Base-by-base conservation (phyloP, 2,329 filamentous ascomycete genomes). In the Diaporthe sp. region DNA sequence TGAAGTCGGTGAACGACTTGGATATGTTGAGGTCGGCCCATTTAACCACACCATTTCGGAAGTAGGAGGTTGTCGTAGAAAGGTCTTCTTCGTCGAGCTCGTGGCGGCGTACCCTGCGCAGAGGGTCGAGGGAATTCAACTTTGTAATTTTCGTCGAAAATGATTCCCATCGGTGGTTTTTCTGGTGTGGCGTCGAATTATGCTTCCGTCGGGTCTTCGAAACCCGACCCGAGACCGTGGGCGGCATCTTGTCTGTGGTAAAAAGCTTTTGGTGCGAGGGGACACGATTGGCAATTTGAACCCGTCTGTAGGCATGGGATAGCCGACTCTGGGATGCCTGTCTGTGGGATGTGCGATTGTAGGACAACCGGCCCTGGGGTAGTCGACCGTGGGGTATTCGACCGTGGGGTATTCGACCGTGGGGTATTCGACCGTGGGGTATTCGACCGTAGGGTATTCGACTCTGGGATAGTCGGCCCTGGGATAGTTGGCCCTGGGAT, bases 11-110 rank as follows among this genome's bases (percentile, higher is more conserved):
- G 81, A 98, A 99, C 47, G 88, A 90, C 77, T 93, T 92, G 22
- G 96, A 95, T 77, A 98, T 88, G 84, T 98, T 98, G 83, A 97
- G 90, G 79, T 98, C 97, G 72, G 90, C 87, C 97, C 97, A 99
- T 89, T 94, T 94, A 77, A 95, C 92, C 77, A 98, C 87, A 1
- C 95, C 92, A 60, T 92, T 92, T 79, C 92, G 91, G 79, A 99
- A 95, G 84, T 97, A 97, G 28, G 96, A 98, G n/a, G 94, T 94
- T 38, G 92, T 91, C 30, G 92, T 89, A 75, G 92, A 91, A 80
- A 93, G 88, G 83, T 96, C 93, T 86, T 94, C 92, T 81, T 93
- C 91, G 76, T 96, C 93, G 85, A 97, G 92, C 80, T 94, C 92
- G 86, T 97, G 91, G 82, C 93, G 93, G 84, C 95, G 94, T 80